A percentile compares a stretch with the other conserved stretches of the same genome.
These are phyloP conservation scores for Fusarium pilosicola DNA, from an alignment of 2,329 filamentous ascomycete species.

Conservation along the genomic window DNA sequence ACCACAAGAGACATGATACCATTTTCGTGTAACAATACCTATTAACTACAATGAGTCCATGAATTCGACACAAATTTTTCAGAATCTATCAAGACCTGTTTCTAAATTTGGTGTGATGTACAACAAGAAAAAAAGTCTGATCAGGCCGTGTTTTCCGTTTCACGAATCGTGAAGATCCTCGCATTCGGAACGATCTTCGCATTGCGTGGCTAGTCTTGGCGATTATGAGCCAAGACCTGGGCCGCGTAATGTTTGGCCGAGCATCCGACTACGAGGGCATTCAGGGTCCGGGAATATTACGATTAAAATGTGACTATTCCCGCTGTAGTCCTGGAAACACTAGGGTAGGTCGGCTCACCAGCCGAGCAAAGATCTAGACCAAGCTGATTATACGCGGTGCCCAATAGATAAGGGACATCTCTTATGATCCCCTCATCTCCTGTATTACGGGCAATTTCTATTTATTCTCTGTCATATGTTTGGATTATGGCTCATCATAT, in stretches of 20 bases:
- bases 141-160: background rate
- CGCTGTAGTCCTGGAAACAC: background rate
- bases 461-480: background rate
- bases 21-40: conserved; percentile 22
- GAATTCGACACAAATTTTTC: conserved; percentile 13
- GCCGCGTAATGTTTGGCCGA: conserved; percentile 19
- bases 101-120: conserved; percentile 13
- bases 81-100: background rate
- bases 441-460: background rate
- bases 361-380: background rate
- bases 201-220: conserved; percentile 21
- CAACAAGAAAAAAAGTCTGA: background rate
- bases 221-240: conserved; percentile 27
- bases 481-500: background rate
- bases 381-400: background rate
- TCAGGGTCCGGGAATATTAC: background rate
- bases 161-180: background rate
- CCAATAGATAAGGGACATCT: background rate
- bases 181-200: conserved; percentile 3
- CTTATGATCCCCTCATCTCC: background rate
- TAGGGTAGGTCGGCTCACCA: background rate
- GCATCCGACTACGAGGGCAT: conserved; percentile 8
- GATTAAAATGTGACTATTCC: background rate
- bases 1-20: conserved; percentile 28
- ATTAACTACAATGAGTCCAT: conserved; percentile 37